These are phyloP conservation scores for Aureobasidium sp. DNA, from an alignment of 2,329 filamentous ascomycete species.

Conservation along the genomic window DNA sequence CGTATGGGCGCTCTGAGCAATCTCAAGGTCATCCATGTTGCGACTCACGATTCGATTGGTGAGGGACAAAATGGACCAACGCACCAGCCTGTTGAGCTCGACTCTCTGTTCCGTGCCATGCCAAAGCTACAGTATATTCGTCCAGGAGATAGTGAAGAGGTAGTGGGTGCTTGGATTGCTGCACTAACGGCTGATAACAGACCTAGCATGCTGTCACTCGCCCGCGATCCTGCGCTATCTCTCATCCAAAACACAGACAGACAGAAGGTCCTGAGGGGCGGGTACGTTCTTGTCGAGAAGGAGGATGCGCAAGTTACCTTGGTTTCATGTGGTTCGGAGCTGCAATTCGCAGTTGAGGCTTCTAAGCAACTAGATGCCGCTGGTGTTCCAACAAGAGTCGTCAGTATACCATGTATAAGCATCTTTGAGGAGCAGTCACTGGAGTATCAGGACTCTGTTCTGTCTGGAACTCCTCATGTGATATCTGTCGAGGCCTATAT, in stretches of 20 bases:
- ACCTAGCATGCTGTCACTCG: conserved; percentile 56
- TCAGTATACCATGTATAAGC: conserved; percentile 52
- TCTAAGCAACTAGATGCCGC: conserved; percentile 39
- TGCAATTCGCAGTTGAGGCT: conserved; percentile 44
- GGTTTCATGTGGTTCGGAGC: conserved; percentile 49
- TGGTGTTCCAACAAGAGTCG: conserved; percentile 42
- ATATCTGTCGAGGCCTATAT: conserved; percentile 17
- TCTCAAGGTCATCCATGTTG: conserved; percentile 64
- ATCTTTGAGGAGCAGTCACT: conserved; percentile 47
- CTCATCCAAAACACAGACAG: conserved; percentile 35
- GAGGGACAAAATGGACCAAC: conserved; percentile 69
- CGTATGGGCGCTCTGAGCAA: conserved; percentile 66
- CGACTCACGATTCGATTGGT: conserved; percentile 68
- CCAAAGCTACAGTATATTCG: conserved; percentile 69
- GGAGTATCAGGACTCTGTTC: conserved; percentile 36
- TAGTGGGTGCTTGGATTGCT: conserved; percentile 58
- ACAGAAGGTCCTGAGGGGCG: conserved; percentile 34
- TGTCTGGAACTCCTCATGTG: conserved; percentile 1
- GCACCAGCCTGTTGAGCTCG: conserved; percentile 67
- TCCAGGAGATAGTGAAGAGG: conserved; percentile 65
- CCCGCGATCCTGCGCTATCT: conserved; percentile 42
- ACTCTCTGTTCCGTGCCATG: conserved; percentile 67
- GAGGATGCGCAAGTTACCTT: conserved; percentile 39
- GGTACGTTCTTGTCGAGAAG: conserved; percentile 36
- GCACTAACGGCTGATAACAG: conserved; percentile 50